Percentiles rank a stretch among this genome's conserved stretches.
Conservation (phyloP, 768 basidiomycete species). For the Termitomyces sp. region DNA sequence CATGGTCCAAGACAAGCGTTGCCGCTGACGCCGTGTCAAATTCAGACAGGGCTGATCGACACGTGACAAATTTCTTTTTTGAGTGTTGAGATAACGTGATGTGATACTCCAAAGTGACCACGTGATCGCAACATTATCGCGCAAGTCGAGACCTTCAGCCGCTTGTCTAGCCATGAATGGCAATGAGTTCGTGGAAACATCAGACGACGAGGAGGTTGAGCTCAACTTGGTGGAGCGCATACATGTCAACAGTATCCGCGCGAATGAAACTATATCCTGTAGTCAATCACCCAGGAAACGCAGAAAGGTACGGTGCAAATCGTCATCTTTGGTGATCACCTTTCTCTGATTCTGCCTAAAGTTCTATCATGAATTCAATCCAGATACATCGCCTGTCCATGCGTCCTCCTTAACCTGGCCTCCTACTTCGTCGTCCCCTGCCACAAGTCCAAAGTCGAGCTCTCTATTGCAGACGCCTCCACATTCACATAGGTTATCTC, state of each 20-base stretch:
- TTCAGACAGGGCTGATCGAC: background rate
- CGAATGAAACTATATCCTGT: background rate
- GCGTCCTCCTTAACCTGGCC: background rate
- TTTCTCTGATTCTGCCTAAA: background rate
- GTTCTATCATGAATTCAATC: background rate
- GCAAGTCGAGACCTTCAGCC: too few species aligned
- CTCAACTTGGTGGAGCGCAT: conserved; percentile 18
- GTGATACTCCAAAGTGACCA: background rate
- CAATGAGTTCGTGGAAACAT: conserved; percentile 54
- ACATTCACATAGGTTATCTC: background rate
- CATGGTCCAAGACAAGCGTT: conserved; percentile 9
- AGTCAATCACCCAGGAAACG: conserved; percentile 19
- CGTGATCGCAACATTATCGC: conserved; percentile 10
- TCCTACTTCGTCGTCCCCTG: background rate
- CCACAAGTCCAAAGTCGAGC: conserved; percentile 5
- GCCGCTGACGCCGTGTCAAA: background rate
- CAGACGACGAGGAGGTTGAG: conserved; percentile 57
- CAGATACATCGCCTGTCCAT: background rate
- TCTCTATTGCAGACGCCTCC: background rate
- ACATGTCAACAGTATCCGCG: background rate
- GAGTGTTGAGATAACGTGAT: too few species aligned
- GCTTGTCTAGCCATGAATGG: conserved; percentile 23
- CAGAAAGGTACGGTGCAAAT: conserved; percentile 11
- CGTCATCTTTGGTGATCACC: background rate
- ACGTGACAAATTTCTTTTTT: conserved; percentile 4